phyloP scores from a whole-genome alignment of 2,329 filamentous ascomycete genomes.

The Penicillium sp. region DNA sequence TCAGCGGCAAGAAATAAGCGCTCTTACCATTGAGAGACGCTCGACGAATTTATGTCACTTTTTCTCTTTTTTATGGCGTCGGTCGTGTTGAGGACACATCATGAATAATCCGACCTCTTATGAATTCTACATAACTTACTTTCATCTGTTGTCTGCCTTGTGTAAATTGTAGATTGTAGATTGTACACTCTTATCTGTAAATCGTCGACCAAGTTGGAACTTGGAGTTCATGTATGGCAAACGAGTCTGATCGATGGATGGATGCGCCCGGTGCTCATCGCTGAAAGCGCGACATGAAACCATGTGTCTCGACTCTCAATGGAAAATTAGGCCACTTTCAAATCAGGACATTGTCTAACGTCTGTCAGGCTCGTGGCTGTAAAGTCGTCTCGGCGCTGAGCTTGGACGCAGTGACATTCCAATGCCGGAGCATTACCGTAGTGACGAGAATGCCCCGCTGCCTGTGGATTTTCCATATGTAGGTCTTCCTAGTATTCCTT shows the following conservation, averaged over 20 bases:
- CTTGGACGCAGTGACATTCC: slow-evolving; percentile 17
- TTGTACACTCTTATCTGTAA: background rate
- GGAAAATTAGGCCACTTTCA: background rate
- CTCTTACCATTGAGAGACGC: background rate
- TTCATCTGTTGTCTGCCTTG: too few species aligned
- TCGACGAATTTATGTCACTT: background rate
- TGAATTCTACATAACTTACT: background rate
- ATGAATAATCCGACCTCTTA: slow-evolving; percentile 2
- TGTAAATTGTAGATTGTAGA: too few species aligned
- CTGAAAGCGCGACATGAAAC: background rate
- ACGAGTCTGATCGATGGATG: too few species aligned
- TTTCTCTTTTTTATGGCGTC: background rate
- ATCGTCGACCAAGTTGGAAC: background rate
- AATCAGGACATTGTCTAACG: background rate
- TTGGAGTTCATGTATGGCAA: background rate
- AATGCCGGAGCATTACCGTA: slow-evolving; percentile 22
- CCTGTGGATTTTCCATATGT: background rate
- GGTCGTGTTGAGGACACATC: background rate
- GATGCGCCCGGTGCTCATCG: background rate
- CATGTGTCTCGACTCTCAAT: too few species aligned
- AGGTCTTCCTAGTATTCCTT: background rate
- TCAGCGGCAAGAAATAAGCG: slow-evolving; percentile 55
- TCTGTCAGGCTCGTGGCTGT: background rate
- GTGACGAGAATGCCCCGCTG: slow-evolving; percentile 17
- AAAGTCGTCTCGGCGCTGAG: background rate